phyloP scores from a whole-genome alignment of 2,329 filamentous ascomycete genomes.

The Aureobasidium subglaciale region DNA sequence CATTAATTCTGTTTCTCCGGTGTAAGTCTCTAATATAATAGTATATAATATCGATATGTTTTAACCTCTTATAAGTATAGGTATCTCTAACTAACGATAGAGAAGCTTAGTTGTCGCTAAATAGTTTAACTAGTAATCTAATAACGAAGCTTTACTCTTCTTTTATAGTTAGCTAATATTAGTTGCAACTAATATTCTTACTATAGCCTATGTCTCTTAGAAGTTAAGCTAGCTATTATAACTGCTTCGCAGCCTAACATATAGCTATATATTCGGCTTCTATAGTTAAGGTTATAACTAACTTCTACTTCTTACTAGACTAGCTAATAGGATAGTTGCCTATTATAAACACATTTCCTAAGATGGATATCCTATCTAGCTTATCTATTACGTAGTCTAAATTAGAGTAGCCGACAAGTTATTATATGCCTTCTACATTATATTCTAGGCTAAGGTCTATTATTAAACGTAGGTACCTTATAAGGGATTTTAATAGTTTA shows the following conservation, averaged over 20 bases:
- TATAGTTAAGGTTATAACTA: neutral
- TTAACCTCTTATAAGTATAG: neutral
- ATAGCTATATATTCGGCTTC: neutral
- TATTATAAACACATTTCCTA: neutral
- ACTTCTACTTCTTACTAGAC: neutral
- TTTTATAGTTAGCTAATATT: neutral
- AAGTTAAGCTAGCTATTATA: neutral
- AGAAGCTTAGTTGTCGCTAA: neutral
- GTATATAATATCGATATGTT: neutral
- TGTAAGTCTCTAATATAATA: neutral
- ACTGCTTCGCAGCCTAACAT: neutral
- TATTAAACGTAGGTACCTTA: neutral
- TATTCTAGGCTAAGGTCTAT: too few relatives aligned
- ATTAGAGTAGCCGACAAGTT: neutral
- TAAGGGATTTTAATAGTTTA: neutral
- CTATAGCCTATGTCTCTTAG: neutral
- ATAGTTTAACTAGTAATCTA: neutral
- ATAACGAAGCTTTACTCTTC: neutral
- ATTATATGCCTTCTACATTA: neutral
- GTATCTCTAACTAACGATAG: neutral
- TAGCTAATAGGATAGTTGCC: neutral
- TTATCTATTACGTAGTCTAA: neutral
- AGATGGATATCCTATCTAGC: neutral
- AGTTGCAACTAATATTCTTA: neutral
- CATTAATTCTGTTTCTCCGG: neutral